Evolutionary conservation across 2,329 filamentous ascomycete species (phyloP).

Genomic region (Xylariaceae sp.): DNA sequence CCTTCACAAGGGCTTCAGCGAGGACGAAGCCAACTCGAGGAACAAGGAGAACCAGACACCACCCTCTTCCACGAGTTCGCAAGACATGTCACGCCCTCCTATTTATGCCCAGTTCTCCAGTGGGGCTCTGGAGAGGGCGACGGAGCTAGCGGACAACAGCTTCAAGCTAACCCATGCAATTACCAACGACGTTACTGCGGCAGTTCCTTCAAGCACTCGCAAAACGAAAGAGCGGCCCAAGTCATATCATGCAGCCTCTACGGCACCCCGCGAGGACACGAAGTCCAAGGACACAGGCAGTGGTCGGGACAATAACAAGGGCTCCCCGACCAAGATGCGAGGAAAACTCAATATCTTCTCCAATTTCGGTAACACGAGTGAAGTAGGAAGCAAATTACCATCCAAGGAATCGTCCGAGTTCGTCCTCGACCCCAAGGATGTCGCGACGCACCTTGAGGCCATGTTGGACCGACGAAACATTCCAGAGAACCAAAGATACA

Average conservation of each 20-base stretch:
- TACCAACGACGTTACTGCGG: constrained; percentile 15
- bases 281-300: constrained; percentile 15
- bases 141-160: constrained; percentile 11
- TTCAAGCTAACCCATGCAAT: constrained; percentile 4
- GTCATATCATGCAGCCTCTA: constrained; percentile 43
- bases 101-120: constrained; percentile 75
- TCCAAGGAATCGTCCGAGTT: constrained; percentile 45
- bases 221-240: constrained; percentile 44
- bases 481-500: constrained; percentile 86
- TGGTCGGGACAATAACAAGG: constrained; percentile 19
- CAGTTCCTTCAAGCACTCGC: constrained; percentile 17
- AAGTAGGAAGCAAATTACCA: constrained; percentile 37
- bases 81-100: constrained; percentile 54
- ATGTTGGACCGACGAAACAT: constrained; percentile 85
- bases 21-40: constrained; percentile 50
- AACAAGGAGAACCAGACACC: constrained; percentile 83
- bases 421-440: constrained; percentile 49
- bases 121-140: constrained; percentile 29
- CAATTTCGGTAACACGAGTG: constrained; percentile 36
- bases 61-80: constrained; percentile 39
- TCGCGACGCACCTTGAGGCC: constrained; percentile 56
- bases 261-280: constrained; percentile 19
- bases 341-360: constrained; percentile 32
- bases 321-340: constrained; percentile 36
- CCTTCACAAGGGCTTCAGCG: constrained; percentile 48